Evolutionary conservation across 106 monocot species (phyloP), one percentile per base, ranked within the genome.

Genomic region (Xerophyta viscosa): DNA sequence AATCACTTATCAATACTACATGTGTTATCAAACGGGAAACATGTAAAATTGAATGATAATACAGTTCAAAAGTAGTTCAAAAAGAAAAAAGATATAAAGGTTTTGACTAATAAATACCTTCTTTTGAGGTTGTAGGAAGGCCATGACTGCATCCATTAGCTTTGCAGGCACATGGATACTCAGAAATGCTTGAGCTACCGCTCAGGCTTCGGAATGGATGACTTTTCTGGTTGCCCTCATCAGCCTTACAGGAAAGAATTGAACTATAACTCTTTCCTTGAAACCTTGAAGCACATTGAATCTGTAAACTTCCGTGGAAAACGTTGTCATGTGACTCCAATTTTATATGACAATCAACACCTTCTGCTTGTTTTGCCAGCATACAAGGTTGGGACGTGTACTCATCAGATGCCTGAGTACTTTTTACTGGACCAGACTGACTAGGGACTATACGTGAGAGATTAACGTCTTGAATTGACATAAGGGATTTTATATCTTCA

Each of bases 271-370:
- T 45, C 50, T 39, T 26, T n/a, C 41, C n/a, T n/a, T n/a, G 46
- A 73, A 25, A 46, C 19, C 24, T 57, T 22, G 65, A 39, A 69
- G 18, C 25, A n/a, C 52, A 56, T 49, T 72, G 68, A 68, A 52
- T 23, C 24, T 48, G 55, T 52, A 8, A 33, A 52, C 26, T 37
- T 53, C n/a, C 31, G 14, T 10, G 18, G 37, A 46, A 57, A 1
- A n/a, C 1, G 33, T 46, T 6, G 4, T 61, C 56, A 36, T 57
- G 63, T 29, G 17, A 27, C 7, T 47, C 66, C 53, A 27, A 23
- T 12, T 57, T 52, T n/a, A 17, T 20, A 24, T 63, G 41, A 41
- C 39, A 37, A 39, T 45, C 51, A 36, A 50, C 65, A 31, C n/a
- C n/a, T n/a, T 37, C 39, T 1, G 21, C 29, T 28, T 54, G 2